Conservation (phyloP, 2,329 filamentous ascomycete species). For the Penicillium decumbens region DNA sequence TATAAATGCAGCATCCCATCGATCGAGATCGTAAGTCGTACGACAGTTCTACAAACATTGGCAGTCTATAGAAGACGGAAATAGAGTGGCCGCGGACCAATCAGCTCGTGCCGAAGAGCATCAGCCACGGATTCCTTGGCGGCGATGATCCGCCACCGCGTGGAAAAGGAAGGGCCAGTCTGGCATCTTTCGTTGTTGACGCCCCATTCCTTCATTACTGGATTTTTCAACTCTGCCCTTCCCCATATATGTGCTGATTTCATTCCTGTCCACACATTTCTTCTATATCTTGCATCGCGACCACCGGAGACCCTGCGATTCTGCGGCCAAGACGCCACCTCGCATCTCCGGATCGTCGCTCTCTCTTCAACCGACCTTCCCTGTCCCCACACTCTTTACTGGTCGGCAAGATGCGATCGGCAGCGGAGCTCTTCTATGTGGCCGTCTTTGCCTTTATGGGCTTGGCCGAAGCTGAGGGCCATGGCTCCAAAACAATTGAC, state of each 20-base stretch:
- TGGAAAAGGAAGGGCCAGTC: neutral
- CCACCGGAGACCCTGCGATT: neutral
- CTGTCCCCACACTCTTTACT: neutral
- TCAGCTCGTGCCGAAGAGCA: neutral
- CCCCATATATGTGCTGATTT: neutral
- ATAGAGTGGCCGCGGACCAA: neutral
- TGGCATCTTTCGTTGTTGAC: neutral
- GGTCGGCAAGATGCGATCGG: constrained; percentile 46
- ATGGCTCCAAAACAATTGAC: constrained; percentile 37
- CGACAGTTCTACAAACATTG: neutral
- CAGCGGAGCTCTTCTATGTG: constrained; percentile 56
- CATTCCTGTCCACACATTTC: neutral
- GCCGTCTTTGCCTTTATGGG: constrained; percentile 58
- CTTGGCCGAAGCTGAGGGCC: constrained; percentile 44
- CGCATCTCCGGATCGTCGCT: neutral
- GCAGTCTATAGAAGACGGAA: no score
- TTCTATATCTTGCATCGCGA: neutral
- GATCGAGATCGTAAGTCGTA: neutral
- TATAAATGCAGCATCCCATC: neutral
- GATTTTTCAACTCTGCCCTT: neutral
- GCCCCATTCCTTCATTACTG: neutral
- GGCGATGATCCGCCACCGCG: neutral
- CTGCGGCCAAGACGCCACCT: neutral
- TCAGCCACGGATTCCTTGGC: neutral
- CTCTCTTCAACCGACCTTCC: neutral